Evolutionary conservation across 139 green algal genomes (phyloP).

Genomic region (Chlamydomonas schloesseri): DNA sequence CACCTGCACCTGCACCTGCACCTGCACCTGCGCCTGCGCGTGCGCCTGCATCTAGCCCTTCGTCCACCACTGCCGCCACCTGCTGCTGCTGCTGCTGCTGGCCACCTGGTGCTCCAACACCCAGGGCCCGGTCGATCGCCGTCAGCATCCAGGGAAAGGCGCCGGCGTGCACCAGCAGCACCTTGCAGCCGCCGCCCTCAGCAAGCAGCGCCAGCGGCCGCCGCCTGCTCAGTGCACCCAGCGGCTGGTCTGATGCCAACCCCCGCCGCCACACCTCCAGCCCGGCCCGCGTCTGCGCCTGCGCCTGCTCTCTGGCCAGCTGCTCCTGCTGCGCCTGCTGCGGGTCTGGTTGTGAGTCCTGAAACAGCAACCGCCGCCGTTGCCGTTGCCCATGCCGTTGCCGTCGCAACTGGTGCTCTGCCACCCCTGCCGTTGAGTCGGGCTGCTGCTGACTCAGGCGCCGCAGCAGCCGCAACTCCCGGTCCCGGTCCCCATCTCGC

Average conservation of each 20-base stretch:
- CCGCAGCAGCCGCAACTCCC: no score
- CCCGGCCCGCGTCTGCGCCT: background rate
- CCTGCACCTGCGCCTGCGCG: background rate
- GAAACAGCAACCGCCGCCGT: no score
- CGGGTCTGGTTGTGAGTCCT: no score
- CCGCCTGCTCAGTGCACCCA: background rate
- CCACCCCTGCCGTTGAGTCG: no score
- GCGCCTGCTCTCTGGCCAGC: background rate
- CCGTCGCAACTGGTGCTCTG: no score
- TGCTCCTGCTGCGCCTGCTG: background rate
- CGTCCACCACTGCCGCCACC: no score
- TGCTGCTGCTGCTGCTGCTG: no score
- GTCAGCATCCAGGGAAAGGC: slow-evolving; percentile 19
- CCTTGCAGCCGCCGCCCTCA: background rate
- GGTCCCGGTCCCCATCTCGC: no score
- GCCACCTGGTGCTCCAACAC: no score
- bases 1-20: background rate
- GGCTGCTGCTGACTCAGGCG: no score
- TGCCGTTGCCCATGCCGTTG: no score
- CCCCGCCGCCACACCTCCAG: background rate
- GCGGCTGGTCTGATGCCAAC: background rate
- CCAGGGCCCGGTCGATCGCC: background rate
- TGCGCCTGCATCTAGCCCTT: no score
- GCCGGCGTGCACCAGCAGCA: slow-evolving; percentile 31
- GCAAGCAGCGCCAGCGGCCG: background rate